These are phyloP conservation scores for Cutaneotrichosporon mucoides DNA, from an alignment of 1,284 basidiomycete species.

Conservation along the genomic window DNA sequence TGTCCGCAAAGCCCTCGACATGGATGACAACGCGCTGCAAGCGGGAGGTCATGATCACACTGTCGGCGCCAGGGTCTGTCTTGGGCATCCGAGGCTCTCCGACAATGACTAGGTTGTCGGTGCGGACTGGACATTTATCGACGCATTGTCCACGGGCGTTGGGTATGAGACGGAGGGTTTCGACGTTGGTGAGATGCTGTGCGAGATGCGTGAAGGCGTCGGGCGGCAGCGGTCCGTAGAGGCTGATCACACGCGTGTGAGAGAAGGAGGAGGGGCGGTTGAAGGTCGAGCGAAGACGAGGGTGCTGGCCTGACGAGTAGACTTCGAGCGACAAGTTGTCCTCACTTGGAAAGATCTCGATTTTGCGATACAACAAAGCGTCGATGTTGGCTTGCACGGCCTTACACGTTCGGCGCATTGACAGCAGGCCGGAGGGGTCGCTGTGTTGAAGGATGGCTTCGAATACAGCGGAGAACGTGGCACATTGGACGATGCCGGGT, in stretches of 20 bases:
- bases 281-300: background rate
- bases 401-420: background rate
- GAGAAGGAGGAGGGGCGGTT: background rate
- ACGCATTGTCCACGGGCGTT: background rate
- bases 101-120: slow-evolving; percentile 1
- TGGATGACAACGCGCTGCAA: background rate
- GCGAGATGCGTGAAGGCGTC: slow-evolving; percentile 1
- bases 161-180: slow-evolving; percentile 5
- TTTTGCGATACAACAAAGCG: background rate
- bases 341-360: background rate
- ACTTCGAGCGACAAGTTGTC: background rate
- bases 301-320: background rate
- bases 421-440: background rate
- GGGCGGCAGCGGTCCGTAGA: background rate
- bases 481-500: background rate
- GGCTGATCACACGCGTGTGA: background rate
- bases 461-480: background rate
- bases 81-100: background rate
- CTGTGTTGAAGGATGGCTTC: background rate
- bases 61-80: background rate
- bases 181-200: background rate
- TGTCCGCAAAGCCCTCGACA: background rate
- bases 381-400: background rate
- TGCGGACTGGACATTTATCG: slow-evolving; percentile 2
- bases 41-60: background rate